These are phyloP conservation scores for Hemileccinum rubropunctum DNA, from an alignment of 768 basidiomycete species.

Conservation along the genomic window DNA sequence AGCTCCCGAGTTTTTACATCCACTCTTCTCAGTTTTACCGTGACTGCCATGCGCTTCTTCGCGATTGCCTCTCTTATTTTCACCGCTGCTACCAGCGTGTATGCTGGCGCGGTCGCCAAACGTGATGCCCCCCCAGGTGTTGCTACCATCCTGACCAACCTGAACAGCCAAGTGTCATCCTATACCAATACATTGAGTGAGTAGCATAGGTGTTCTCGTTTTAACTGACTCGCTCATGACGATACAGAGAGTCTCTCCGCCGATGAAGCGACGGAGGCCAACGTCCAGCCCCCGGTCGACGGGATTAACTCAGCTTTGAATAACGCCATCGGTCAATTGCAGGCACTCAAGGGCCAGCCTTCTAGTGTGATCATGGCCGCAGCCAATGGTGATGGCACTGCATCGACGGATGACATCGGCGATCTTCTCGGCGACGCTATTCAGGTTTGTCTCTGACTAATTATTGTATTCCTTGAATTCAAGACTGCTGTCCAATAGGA, in stretches of 20 bases:
- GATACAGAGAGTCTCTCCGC: background rate
- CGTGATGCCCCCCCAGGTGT: background rate
- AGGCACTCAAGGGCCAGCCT: background rate
- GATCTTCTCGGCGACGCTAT: too few species aligned
- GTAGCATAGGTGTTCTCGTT: background rate
- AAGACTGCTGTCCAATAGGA: too few species aligned
- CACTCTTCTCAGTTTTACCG: background rate
- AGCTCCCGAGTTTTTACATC: background rate
- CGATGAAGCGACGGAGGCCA: background rate
- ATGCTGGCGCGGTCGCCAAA: background rate
- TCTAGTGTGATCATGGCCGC: background rate
- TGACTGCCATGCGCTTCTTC: conserved; percentile 3
- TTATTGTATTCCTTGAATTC: too few species aligned
- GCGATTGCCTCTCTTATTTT: background rate
- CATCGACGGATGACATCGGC: too few species aligned
- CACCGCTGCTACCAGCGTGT: background rate
- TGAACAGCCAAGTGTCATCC: background rate
- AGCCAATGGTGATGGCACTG: background rate
- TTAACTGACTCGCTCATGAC: background rate
- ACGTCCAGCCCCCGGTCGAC: background rate
- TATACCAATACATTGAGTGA: background rate
- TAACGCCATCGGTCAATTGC: background rate
- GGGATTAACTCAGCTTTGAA: background rate
- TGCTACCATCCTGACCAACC: background rate
- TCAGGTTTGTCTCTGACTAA: too few species aligned